Percentiles rank a stretch among this genome's conserved stretches.
These are phyloP conservation scores for Zygosaccharomyces kombuchaensis DNA, from an alignment of 805 yeast species.

Conservation along the genomic window DNA sequence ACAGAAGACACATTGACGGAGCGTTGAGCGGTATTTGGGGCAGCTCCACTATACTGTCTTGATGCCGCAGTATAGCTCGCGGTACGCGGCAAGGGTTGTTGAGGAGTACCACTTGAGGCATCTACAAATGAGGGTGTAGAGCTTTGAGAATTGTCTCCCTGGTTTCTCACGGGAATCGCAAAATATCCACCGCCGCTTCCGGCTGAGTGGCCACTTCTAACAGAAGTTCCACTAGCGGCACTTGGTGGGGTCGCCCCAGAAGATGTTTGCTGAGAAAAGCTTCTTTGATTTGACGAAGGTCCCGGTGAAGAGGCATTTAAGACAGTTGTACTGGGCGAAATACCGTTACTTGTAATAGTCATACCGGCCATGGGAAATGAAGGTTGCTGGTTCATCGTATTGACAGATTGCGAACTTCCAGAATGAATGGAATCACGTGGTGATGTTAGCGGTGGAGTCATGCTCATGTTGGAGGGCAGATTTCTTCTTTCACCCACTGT, in stretches of 20 bases:
- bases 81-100: neutral
- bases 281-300: slow-evolving; percentile 18
- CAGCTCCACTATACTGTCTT: neutral
- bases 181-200: slow-evolving; percentile 35
- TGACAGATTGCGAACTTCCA: slow-evolving; percentile 5
- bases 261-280: slow-evolving; percentile 19
- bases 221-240: slow-evolving; percentile 21
- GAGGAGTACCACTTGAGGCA: slow-evolving; percentile 7
- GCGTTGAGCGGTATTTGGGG: neutral
- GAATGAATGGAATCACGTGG: slow-evolving; percentile 11
- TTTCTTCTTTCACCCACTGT: slow-evolving; percentile 28
- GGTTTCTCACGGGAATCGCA: slow-evolving; percentile 30
- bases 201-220: slow-evolving; percentile 25
- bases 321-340: slow-evolving; percentile 14
- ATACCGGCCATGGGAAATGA: slow-evolving; percentile 5
- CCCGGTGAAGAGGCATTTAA: slow-evolving; percentile 11
- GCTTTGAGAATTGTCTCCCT: slow-evolving; percentile 17
- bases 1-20: slow-evolving; percentile 6
- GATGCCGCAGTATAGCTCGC: neutral
- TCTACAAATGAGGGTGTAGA: slow-evolving; percentile 19
- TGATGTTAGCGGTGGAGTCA: slow-evolving; percentile 10
- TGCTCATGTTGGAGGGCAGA: slow-evolving; percentile 6
- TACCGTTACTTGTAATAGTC: slow-evolving; percentile 26
- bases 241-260: slow-evolving; percentile 10
- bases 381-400: slow-evolving; percentile 2